phyloP scores from a whole-genome alignment of 139 green algal species.

The Microglena sp. region DNA sequence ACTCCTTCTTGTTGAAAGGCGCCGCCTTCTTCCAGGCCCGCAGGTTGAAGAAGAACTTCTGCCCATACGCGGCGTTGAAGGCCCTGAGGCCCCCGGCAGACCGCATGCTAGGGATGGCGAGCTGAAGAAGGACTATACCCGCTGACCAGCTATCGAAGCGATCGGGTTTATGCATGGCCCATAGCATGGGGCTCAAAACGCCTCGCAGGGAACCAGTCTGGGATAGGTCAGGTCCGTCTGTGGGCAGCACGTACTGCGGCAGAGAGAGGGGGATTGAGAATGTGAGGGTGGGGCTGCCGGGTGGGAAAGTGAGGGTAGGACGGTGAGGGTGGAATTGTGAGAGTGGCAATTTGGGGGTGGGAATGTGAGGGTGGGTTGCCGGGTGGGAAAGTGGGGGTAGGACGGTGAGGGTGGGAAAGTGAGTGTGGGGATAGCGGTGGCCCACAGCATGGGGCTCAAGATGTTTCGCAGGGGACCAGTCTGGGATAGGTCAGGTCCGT shows the following conservation, averaged over 20 bases:
- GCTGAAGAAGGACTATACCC: conserved; percentile 36
- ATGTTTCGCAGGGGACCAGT: conserved; percentile 33
- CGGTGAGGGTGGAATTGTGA: too few relatives aligned
- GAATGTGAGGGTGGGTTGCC: too few relatives aligned
- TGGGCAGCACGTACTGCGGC: conserved; percentile 59
- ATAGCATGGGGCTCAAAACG: conserved; percentile 75
- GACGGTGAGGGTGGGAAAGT: too few relatives aligned
- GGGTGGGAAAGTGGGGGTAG: too few relatives aligned
- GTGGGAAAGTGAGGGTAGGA: too few relatives aligned
- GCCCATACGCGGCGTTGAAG: conserved; percentile 45
- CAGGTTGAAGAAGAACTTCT: conserved; percentile 56
- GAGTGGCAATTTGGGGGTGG: neutral
- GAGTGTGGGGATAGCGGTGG: too few relatives aligned
- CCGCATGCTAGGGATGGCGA: conserved; percentile 61
- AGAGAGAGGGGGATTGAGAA: neutral
- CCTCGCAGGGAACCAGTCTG: conserved; percentile 35
- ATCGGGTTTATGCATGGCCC: conserved; percentile 76
- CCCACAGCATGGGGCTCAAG: conserved; percentile 80
- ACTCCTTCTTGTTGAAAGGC: conserved; percentile 40
- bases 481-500: conserved; percentile 57
- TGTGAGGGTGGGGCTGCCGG: neutral
- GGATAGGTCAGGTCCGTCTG: conserved; percentile 57
- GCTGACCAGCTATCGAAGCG: conserved; percentile 75
- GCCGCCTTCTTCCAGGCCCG: conserved; percentile 41
- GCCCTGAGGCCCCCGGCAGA: conserved; percentile 36